Conservation (phyloP, 352 stramenopile genomes). For the Phytophthora aleatoria region DNA sequence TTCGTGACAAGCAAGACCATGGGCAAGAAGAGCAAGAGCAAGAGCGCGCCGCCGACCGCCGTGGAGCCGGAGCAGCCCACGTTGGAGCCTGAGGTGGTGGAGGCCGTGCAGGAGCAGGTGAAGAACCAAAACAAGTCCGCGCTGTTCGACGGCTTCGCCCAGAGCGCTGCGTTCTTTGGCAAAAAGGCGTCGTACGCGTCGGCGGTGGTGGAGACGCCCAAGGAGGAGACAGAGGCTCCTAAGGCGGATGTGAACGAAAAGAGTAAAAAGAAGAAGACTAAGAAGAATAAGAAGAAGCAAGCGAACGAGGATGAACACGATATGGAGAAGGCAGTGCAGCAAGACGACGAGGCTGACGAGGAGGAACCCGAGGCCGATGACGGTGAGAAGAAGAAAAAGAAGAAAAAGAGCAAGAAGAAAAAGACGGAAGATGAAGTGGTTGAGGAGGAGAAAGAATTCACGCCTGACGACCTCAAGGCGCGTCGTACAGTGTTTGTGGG, state of each 20-base stretch:
- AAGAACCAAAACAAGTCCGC: conserved; percentile 25
- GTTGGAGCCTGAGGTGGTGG: conserved; percentile 24
- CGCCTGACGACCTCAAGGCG: conserved; percentile 59
- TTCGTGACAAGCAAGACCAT: conserved; percentile 34
- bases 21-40: conserved; percentile 48
- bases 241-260: conserved; percentile 9
- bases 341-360: conserved; percentile 6
- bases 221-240: conserved; percentile 11
- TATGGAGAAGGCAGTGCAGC: conserved; percentile 18
- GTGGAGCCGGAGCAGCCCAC: conserved; percentile 8
- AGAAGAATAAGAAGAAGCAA: conserved; percentile 13
- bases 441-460: conserved; percentile 27
- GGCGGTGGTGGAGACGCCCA: conserved; percentile 10
- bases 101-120: conserved; percentile 29
- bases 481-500: conserved; percentile 92
- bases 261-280: conserved; percentile 13
- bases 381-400: conserved; percentile 35
- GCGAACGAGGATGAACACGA: conserved; percentile 12
- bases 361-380: conserved; percentile 9
- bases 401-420: conserved; percentile 32
- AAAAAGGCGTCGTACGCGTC: conserved; percentile 67
- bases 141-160: conserved; percentile 61
- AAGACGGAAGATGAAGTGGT: conserved; percentile 9
- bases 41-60: conserved; percentile 5
- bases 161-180: conserved; percentile 64